Evolutionary conservation across 1,284 basidiomycete species (phyloP).

Genomic region (Cutaneotrichosporon daszewskae): DNA sequence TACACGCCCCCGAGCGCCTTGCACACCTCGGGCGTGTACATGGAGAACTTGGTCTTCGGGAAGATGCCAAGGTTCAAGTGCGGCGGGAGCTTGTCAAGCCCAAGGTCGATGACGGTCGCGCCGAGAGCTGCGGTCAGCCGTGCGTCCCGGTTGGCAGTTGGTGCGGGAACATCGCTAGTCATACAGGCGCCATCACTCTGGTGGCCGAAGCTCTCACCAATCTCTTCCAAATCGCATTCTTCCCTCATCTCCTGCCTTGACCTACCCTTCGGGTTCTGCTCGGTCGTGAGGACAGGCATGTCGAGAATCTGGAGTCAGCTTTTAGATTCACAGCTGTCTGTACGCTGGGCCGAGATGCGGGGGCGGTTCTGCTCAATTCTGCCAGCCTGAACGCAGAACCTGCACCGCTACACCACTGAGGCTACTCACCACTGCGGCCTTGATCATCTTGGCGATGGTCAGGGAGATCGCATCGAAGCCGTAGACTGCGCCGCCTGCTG

Average conservation of each 20-base stretch:
- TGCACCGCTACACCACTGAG: too few relatives aligned
- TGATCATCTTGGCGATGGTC: slow-evolving; percentile 68
- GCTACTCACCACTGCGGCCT: slow-evolving; percentile 60
- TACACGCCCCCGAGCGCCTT: slow-evolving; percentile 48
- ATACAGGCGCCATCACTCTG: too few relatives aligned
- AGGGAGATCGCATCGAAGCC: slow-evolving; percentile 64
- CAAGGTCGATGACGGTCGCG: slow-evolving; percentile 60
- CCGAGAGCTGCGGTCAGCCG: too few relatives aligned
- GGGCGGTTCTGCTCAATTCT: too few relatives aligned
- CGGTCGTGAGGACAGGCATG: slow-evolving; percentile 51
- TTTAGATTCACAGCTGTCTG: too few relatives aligned
- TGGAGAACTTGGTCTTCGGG: slow-evolving; percentile 74
- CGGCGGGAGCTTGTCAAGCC: slow-evolving; percentile 27
- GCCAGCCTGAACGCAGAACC: too few relatives aligned
- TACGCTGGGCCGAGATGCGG: too few relatives aligned
- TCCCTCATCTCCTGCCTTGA: too few relatives aligned
- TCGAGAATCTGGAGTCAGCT: slow-evolving; percentile 14
- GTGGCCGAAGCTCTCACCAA: too few relatives aligned
- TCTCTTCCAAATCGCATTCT: too few relatives aligned
- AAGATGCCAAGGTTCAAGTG: slow-evolving; percentile 55
- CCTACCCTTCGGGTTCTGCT: slow-evolving; percentile 73
- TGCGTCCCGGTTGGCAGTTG: slow-evolving; percentile 34
- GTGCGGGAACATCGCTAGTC: not conserved
- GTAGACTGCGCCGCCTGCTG: slow-evolving; percentile 51
- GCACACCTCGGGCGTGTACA: slow-evolving; percentile 66